Percentiles rank a stretch among this genome's conserved stretches.
phyloP scores from a whole-genome alignment of 1,284 basidiomycete species.

The Cutaneotrichosporon sp. region DNA sequence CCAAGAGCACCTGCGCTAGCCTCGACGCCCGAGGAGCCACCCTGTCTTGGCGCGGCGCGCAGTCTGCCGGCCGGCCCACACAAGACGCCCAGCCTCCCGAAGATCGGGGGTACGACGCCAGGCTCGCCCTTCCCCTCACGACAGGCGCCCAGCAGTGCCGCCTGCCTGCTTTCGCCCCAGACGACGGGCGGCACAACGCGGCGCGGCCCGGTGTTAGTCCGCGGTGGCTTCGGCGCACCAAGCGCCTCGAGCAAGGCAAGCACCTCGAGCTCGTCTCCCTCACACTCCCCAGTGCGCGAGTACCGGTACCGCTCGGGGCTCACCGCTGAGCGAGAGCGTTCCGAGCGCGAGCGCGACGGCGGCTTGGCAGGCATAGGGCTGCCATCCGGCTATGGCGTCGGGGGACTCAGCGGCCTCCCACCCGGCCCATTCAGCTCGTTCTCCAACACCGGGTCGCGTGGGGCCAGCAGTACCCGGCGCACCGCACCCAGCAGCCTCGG shows the following conservation, averaged over 20 bases:
- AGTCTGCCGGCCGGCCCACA: constrained; percentile 1
- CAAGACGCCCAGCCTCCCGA: not conserved
- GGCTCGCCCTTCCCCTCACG: not conserved
- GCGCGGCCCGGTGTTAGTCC: constrained; percentile 48
- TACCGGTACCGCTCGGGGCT: constrained; percentile 12
- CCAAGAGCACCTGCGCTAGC: not conserved
- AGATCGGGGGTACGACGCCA: not conserved
- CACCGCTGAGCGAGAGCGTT: constrained; percentile 8
- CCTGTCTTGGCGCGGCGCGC: not conserved
- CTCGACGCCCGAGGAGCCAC: constrained; percentile 10
- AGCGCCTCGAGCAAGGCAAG: constrained; percentile 15
- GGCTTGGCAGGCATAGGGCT: not conserved
- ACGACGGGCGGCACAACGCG: constrained; percentile 34
- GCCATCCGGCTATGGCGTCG: constrained; percentile 1
- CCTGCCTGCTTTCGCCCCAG: constrained; percentile 33
- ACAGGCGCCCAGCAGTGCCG: not conserved
- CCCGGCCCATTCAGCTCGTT: constrained; percentile 1
- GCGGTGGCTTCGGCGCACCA: constrained; percentile 48
- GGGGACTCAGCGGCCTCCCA: not conserved
- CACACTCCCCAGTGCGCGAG: constrained; percentile 30
- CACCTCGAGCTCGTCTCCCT: constrained; percentile 23
- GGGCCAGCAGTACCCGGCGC: constrained; percentile 6
- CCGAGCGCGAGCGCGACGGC: constrained; percentile 1
- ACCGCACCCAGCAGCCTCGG: constrained; percentile 15
- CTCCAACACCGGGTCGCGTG: not conserved